These are phyloP conservation scores for Lactifluus subvellereus DNA, from an alignment of 768 basidiomycete genomes.

Conservation along the genomic window DNA sequence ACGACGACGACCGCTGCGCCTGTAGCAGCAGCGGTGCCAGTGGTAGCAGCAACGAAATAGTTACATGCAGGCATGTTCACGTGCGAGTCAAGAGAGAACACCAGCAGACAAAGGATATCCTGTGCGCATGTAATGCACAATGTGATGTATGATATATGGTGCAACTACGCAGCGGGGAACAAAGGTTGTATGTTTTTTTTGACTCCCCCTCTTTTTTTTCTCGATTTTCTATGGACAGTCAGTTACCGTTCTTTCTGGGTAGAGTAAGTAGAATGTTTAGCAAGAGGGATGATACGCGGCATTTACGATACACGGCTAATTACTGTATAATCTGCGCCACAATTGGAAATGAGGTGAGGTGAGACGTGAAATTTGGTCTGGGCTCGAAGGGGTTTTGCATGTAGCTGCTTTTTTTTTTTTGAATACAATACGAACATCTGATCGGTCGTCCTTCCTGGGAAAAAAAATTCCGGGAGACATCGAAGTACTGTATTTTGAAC, in stretches of 20 bases:
- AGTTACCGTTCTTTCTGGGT: slow-evolving; percentile 5
- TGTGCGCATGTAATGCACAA: slow-evolving; percentile 4
- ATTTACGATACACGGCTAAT: slow-evolving; percentile 14
- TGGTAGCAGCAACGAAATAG: neutral
- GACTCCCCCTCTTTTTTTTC: neutral
- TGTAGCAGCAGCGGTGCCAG: neutral
- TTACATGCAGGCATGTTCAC: neutral
- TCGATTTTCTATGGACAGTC: slow-evolving; percentile 10
- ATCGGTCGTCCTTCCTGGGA: neutral
- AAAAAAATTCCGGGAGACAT: too few relatives aligned
- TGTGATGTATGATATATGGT: slow-evolving; percentile 5
- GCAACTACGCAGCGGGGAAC: neutral
- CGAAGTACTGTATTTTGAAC: too few relatives aligned
- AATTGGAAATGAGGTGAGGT: neutral
- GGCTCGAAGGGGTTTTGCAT: neutral
- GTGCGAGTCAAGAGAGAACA: neutral
- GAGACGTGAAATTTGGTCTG: neutral
- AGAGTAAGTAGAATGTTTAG: slow-evolving; percentile 4
- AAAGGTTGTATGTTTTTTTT: neutral
- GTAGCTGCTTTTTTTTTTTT: slow-evolving; percentile 3
- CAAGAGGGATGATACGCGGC: slow-evolving; percentile 1
- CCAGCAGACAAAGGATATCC: slow-evolving; percentile 3
- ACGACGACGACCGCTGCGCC: neutral
- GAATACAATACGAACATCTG: slow-evolving; percentile 3
- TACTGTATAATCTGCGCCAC: slow-evolving; percentile 14